phyloP scores from a whole-genome alignment of 179 eudicot genomes.

The Spergularia azorica region DNA sequence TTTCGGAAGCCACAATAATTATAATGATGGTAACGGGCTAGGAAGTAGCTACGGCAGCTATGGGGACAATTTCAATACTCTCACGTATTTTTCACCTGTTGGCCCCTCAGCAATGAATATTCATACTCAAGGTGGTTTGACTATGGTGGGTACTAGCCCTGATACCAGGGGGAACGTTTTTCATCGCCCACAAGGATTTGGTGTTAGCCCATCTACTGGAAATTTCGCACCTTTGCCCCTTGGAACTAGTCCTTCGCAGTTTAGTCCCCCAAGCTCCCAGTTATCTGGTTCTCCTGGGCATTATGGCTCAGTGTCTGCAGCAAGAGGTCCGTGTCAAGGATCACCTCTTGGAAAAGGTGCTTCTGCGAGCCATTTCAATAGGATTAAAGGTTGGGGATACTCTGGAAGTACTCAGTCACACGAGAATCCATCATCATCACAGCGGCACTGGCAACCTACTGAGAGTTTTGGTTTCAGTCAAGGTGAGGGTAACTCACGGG shows the following conservation, averaged over 20 bases:
- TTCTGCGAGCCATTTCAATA: constrained; percentile 61
- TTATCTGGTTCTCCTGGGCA: constrained; percentile 82
- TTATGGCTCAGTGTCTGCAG: constrained; percentile 81
- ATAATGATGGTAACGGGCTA: constrained; percentile 64
- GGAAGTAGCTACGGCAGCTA: constrained; percentile 96
- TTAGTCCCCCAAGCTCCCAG: constrained; percentile 82
- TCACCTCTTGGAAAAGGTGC: constrained; percentile 86
- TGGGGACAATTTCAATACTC: constrained; percentile 76
- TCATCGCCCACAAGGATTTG: constrained; percentile 72
- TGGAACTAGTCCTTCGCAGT: constrained; percentile 97
- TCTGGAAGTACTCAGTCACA: constrained; percentile 56
- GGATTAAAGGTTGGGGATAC: constrained; percentile 71
- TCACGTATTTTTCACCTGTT: constrained; percentile 77
- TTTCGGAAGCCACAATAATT: constrained; percentile 96
- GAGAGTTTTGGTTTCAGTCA: constrained; percentile 48
- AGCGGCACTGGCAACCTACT: constrained; percentile 56
- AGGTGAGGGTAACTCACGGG: constrained; percentile 51
- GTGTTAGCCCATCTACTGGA: constrained; percentile 79
- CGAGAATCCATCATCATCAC: constrained; percentile 55
- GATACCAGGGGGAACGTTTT: constrained; percentile 65
- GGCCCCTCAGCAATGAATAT: constrained; percentile 80
- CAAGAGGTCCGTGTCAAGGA: constrained; percentile 77
- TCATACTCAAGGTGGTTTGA: constrained; percentile 55
- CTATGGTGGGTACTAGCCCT: constrained; percentile 86
- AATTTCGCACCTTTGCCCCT: constrained; percentile 87